Evolutionary conservation across 2,329 filamentous ascomycete genomes (phyloP), one percentile per base, ranked within the genome.

Genomic region (Diaporthe sp.): DNA sequence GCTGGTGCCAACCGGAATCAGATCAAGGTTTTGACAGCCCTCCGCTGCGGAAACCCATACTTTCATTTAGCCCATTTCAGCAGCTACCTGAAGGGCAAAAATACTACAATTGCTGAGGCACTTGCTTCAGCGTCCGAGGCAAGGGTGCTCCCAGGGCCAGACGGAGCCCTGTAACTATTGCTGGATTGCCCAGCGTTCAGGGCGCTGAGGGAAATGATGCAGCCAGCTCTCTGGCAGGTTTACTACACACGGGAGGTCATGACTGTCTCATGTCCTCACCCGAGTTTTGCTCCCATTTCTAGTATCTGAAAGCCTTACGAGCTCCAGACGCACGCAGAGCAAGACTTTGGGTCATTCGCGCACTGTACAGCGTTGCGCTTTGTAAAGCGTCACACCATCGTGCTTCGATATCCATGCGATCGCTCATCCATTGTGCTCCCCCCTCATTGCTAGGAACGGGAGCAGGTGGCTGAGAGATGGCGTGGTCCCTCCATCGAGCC

Each of bases 21-120:
- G 33, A 38, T 28, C 19, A 54, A 19, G n/a, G 64, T n/a, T 35
- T 68, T 68, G 64, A 54, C 47, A 25, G n/a, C 47, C 45, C 15
- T 6, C 35, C 15, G 15, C 47, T 54, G 64, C n/a, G 33, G n/a
- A 68, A 35, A 54, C 64, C 64, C n/a, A 68, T 45, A 68, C 64
- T 68, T 68, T 68, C 64, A 54, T 68, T 68, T 52, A 19, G 64
- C 47, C 64, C 45, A 19, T 28, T 30, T 40, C 10, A 47, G 64
- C 45, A 40, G 33, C 47, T 68, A 13, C n/a, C 33, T 9, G n/a
- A 40, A 54, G 47, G 64, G 47, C n/a, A 54, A 22, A 25, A 25
- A 47, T 5, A 67, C 19, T 22, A 7, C 45, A 19, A 38, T 22
- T n/a, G 7, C 47, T 54, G 64, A n/a, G 64, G 33, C 40, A 8